Evolutionary conservation across 306 rosid genomes (phyloP), one percentile per base, ranked within the genome.

Genomic region (Potentilla sterilis): DNA sequence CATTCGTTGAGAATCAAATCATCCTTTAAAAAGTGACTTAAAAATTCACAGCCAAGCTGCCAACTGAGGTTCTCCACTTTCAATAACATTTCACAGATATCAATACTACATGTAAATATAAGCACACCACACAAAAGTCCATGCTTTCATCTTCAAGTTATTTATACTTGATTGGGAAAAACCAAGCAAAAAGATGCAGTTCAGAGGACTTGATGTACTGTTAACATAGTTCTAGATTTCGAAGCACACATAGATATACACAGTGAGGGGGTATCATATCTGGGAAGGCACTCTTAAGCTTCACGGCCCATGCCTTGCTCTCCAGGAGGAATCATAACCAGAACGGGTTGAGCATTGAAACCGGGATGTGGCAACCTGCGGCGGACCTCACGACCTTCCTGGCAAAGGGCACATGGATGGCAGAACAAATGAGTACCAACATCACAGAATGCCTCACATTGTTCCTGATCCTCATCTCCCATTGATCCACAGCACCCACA

Each of bases 351-450:
- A 35, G 90, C 90, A 83, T 88, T 92, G 77, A 92, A 87, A 19
- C 96, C 99, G 0, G 99, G 98, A 82, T 96, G 99, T 72, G 91
- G 96, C 70, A 87, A 55, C 83, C 90, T 87, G 14, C 97, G 96
- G 32, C 98, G 99, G 81, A 96, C 85, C 88, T 96, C 97, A 24
- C 99, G 99, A 9, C 93, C 98, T 81, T 96, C 99, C 84, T 96
- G 98, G 77, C 99, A 96, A 40, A 96, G 96, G 61, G 99, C 92
- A 48, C 98, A 92, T 2, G 43, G 54, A 86, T 96, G 99, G 82
- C 96, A 96, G 72, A 88, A 96, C 74, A 92, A 73, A 67, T 96
- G 99, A 64, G 99, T 88, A 5, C 86, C 91, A 61, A 92, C 70
- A 81, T 95, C 99, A 77, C 96, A 92, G 9, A 86, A 83, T 0